Base-by-base conservation (phyloP, 2,329 filamentous ascomycete species). In the Venturia asperata region DNA sequence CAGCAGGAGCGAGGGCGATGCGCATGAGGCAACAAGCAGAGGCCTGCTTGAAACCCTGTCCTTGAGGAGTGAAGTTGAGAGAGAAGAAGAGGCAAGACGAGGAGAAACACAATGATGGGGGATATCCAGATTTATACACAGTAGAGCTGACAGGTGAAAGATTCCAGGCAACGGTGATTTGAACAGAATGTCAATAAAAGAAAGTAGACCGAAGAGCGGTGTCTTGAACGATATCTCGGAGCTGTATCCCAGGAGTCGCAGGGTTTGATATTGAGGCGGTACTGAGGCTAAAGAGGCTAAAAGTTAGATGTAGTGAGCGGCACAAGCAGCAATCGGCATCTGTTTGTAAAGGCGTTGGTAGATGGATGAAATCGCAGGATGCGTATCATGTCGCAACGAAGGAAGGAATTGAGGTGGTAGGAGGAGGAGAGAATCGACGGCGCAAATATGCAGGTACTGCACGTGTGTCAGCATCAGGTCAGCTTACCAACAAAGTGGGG, bases 401-500 rank as follows among this genome's bases (percentile, higher is more conserved):
- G 27, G 21, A 10, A 55, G 27, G 49, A 30, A 30, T 55, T 55
- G 49, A 55, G 13, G 7, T 27, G 17, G 3, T 15, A 27, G 10
- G 24, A 27, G 47, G n/a, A 52, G 2, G 21, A 19, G 17, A 19
- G 27, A 55, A 34, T 30, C 15, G 21, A 55, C 49, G 10, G 24
- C 49, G 11, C 13, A 21, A 11, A 55, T 27, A 27, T 52, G 24
- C 9, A 27, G 15, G 11, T 10, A 30, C 15, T 27, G 15, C 2
- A n/a, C n/a, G n/a, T n/a, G n/a, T n/a, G n/a, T 5, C 24, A 55
- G 5, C 24, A n/a, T 3, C 24, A 27, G 52, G 52, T 58, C 52
- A 58, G 52, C 52, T 58, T 37, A 58, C 52, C 52, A 56, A 56
- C 27, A 10, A 19, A 56, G 52, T 56, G 52, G 52, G 19, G 52